Evolutionary conservation across 352 stramenopile genomes (phyloP).

Genomic region (Phytophthora pisi): DNA sequence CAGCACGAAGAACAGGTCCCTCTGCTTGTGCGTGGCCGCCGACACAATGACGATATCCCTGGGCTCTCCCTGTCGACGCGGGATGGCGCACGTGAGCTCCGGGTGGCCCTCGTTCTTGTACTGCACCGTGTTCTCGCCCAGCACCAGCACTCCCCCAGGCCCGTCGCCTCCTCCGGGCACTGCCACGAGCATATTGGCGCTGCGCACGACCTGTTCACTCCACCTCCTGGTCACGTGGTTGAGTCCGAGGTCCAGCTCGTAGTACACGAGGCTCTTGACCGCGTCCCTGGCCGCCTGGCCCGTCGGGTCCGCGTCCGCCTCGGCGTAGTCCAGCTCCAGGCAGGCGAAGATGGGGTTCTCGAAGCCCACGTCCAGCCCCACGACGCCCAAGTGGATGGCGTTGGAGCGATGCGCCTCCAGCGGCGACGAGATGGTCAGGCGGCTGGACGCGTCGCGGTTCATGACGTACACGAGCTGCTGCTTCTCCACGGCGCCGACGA

Average conservation of each 20-base stretch:
- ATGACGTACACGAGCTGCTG: constrained; percentile 99
- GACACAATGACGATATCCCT: constrained; percentile 94
- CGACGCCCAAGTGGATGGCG: constrained; percentile 94
- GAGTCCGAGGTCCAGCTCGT: constrained; percentile 98
- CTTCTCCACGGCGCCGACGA: constrained; percentile 97
- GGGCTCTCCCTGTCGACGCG: constrained; percentile 73
- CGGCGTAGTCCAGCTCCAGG: constrained; percentile 96
- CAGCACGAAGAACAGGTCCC: constrained; percentile 97
- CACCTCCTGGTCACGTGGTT: constrained; percentile 99
- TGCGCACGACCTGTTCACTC: constrained; percentile 88
- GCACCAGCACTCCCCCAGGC: constrained; percentile 95
- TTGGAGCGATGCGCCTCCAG: constrained; percentile 98
- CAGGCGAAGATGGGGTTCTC: constrained; percentile 99
- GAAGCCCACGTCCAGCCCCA: constrained; percentile 98
- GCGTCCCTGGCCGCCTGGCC: constrained; percentile 62
- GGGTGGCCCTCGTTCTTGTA: constrained; percentile 97
- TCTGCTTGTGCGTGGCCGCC: constrained; percentile 93
- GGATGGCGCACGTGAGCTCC: constrained; percentile 76
- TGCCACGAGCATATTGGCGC: constrained; percentile 95
- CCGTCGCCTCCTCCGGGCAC: constrained; percentile 85
- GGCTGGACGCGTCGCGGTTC: constrained; percentile 94
- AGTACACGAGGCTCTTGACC: constrained; percentile 97
- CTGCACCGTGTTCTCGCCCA: constrained; percentile 96
- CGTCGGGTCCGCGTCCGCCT: constrained; percentile 85
- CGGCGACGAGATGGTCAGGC: constrained; percentile 97